phyloP scores from a whole-genome alignment of 2,329 filamentous ascomycete species.

The Colletotrichum sp. region DNA sequence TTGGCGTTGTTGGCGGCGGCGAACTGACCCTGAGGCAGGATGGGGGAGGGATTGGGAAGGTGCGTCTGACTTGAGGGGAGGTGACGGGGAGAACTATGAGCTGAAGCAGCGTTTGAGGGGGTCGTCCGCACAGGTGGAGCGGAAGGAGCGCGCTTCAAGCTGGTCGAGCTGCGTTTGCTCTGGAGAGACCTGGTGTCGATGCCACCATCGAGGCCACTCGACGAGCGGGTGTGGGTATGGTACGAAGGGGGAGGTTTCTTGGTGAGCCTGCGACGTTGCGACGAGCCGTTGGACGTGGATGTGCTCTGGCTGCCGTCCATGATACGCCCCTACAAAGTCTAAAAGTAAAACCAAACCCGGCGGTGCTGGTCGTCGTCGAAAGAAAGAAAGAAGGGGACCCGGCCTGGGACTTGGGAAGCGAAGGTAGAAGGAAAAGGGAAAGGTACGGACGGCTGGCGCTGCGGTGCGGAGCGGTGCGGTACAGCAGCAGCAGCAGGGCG shows the following conservation, averaged over 20 bases:
- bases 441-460: background rate
- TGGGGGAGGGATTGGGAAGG: constrained; percentile 50
- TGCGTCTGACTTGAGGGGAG: constrained; percentile 40
- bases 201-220: constrained; percentile 56
- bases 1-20: constrained; percentile 21
- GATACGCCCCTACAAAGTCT: constrained; percentile 33
- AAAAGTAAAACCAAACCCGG: constrained; percentile 1
- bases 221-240: constrained; percentile 46
- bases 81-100: constrained; percentile 46
- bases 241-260: constrained; percentile 64
- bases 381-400: background rate
- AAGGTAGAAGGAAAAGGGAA: background rate
- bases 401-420: background rate
- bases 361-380: constrained; percentile 4
- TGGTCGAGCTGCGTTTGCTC: constrained; percentile 69
- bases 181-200: constrained; percentile 62
- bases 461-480: background rate
- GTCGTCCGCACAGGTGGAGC: constrained; percentile 56
- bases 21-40: constrained; percentile 50
- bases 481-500: background rate
- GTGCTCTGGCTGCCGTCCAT: constrained; percentile 50
- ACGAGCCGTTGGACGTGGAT: constrained; percentile 47
- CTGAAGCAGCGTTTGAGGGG: constrained; percentile 41
- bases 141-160: constrained; percentile 65
- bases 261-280: constrained; percentile 64